phyloP scores from a whole-genome alignment of 164 flowering plant species.

The grape (Vitis vinifera) region DNA sequence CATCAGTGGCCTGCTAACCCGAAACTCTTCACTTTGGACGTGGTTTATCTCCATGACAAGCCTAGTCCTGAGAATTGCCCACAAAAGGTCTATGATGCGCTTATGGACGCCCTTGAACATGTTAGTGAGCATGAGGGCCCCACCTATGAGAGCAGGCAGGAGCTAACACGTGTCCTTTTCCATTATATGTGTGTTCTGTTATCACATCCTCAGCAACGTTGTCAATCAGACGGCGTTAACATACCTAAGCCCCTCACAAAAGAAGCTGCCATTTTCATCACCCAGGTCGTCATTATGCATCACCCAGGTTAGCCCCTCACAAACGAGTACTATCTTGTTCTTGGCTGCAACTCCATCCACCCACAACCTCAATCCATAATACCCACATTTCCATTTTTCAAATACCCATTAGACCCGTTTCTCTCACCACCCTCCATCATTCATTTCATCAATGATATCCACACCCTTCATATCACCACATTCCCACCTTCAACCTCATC shows the following conservation, averaged over 20 bases:
- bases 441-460: too few relatives aligned
- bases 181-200: constrained; percentile 69
- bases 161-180: constrained; percentile 61
- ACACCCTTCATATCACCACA: too few relatives aligned
- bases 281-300: too few relatives aligned
- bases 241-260: constrained; percentile 74
- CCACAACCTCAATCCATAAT: too few relatives aligned
- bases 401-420: too few relatives aligned
- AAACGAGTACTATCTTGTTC: too few relatives aligned
- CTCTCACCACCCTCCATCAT: too few relatives aligned
- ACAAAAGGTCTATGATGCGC: constrained; percentile 85
- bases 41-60: constrained; percentile 87
- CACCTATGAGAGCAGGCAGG: constrained; percentile 84
- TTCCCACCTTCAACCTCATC: too few relatives aligned
- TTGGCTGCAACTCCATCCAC: too few relatives aligned
- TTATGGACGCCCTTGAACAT: constrained; percentile 83
- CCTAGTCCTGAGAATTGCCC: constrained; percentile 92
- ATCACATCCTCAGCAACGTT: constrained; percentile 90
- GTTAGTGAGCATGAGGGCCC: constrained; percentile 86
- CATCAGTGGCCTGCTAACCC: constrained; percentile 69
- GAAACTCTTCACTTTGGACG: constrained; percentile 87
- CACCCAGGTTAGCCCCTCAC: too few relatives aligned
- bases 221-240: constrained; percentile 70
- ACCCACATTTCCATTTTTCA: too few relatives aligned
- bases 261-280: constrained; percentile 37